Base-by-base conservation (phyloP, 2,329 filamentous ascomycete genomes). In the Coniella lustricola region DNA sequence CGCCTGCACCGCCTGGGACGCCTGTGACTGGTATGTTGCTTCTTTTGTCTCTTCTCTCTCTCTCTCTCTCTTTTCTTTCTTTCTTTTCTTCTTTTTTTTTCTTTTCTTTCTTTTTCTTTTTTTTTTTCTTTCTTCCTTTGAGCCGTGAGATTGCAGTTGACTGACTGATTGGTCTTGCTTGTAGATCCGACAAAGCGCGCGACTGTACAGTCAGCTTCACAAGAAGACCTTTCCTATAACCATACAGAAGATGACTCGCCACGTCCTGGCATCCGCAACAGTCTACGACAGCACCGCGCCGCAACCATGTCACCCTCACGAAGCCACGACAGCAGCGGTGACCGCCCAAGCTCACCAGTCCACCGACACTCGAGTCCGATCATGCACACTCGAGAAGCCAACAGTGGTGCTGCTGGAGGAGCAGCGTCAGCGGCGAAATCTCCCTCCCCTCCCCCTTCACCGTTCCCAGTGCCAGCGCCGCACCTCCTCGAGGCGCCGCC, bases 401-500 rank as follows among this genome's bases (percentile, higher is more conserved):
- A 49, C 31, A 36, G 36, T 10, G 10, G 5, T 7, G 40, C 54
- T 22, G 55, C 56, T 32, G n/a, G n/a, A n/a, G n/a, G n/a, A n/a
- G n/a, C n/a, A n/a, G n/a, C n/a, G n/a, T n/a, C n/a, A n/a, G n/a
- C n/a, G n/a, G n/a, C n/a, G n/a, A n/a, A n/a, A n/a, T n/a, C n/a
- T n/a, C n/a, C n/a, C n/a, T n/a, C n/a, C n/a, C n/a, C n/a, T n/a
- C n/a, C n/a, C n/a, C n/a, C n/a, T n/a, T n/a, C n/a, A n/a, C n/a
- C n/a, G n/a, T n/a, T n/a, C n/a, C n/a, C n/a, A n/a, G n/a, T n/a
- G n/a, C n/a, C n/a, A n/a, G 60, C 59, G 4, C 67, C 69, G 7
- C 73, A 73, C 0, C 66, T 79, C 2, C 62, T 79, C 13, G 70
- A 79, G 67, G 63, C 75, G 4, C 74, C 75, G 4, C 74, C 74